phyloP scores from a whole-genome alignment of 2,329 filamentous ascomycete species.

The Coleophoma crateriformis region DNA sequence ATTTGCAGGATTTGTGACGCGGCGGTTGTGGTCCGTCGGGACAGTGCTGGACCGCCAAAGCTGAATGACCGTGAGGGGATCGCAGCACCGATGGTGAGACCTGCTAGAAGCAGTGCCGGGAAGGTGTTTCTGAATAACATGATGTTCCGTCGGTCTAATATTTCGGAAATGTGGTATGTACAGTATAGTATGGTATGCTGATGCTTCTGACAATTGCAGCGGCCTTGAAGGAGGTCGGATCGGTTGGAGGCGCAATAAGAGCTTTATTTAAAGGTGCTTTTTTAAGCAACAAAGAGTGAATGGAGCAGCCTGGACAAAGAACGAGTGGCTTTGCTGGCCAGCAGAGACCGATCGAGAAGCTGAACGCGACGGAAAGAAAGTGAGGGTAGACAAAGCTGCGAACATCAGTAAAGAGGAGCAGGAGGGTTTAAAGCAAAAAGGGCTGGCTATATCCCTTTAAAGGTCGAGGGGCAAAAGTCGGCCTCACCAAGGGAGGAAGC shows the following conservation, averaged over 20 bases:
- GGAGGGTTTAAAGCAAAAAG: background rate
- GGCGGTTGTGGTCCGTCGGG: slow-evolving; percentile 5
- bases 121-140: background rate
- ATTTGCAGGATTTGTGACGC: slow-evolving; percentile 29
- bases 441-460: background rate
- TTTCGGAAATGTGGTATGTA: background rate
- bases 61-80: background rate
- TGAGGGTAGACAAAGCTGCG: background rate
- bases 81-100: background rate
- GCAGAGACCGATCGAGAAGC: background rate
- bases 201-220: background rate
- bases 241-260: background rate
- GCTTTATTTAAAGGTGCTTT: no score
- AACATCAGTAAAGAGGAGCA: background rate
- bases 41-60: background rate
- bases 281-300: background rate
- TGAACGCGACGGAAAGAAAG: background rate
- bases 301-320: background rate
- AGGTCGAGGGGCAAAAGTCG: background rate
- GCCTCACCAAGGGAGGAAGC: no score
- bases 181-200: background rate
- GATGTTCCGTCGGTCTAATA: background rate
- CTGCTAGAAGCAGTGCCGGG: background rate
- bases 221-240: background rate
- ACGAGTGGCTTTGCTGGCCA: background rate